Evolutionary conservation across 1,139 yeast genomes (phyloP).

Genomic region (Taphrina confusa): DNA sequence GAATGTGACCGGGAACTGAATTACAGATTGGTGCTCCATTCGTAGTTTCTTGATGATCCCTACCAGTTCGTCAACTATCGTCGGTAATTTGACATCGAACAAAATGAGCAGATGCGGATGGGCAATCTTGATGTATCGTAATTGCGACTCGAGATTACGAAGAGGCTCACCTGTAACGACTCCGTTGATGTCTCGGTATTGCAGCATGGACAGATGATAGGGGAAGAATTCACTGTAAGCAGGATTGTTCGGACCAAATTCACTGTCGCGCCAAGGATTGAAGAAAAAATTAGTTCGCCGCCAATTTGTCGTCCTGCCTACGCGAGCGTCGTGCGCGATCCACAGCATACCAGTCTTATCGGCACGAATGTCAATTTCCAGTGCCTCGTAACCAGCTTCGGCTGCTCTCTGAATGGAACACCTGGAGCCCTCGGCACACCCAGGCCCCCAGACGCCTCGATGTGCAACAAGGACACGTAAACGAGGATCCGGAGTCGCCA

Average conservation of each 20-base stretch:
- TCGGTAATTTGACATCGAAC: neutral
- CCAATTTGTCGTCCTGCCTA: slow-evolving; percentile 1
- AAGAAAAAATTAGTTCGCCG: neutral
- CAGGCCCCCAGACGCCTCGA: neutral
- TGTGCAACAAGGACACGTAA: slow-evolving; percentile 7
- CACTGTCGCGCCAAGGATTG: slow-evolving; percentile 3
- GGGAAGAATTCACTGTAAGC: neutral
- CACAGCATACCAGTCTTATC: slow-evolving; percentile 7
- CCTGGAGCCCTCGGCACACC: slow-evolving; percentile 1
- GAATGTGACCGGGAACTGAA: neutral
- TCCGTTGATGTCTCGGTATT: slow-evolving; percentile 4
- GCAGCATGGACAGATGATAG: neutral
- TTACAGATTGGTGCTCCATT: neutral
- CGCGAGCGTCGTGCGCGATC: slow-evolving; percentile 4
- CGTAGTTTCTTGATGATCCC: neutral
- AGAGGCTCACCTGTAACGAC: neutral
- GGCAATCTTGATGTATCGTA: neutral
- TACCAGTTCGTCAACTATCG: neutral
- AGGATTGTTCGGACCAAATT: neutral
- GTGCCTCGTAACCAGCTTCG: neutral
- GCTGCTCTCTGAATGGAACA: slow-evolving; percentile 1
- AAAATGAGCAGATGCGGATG: neutral
- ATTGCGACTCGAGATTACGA: neutral
- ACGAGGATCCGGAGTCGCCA: neutral
- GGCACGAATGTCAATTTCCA: neutral